Evolutionary conservation across 208 protist species (phyloP).

Genomic region (Acanthamoeba royreba): DNA sequence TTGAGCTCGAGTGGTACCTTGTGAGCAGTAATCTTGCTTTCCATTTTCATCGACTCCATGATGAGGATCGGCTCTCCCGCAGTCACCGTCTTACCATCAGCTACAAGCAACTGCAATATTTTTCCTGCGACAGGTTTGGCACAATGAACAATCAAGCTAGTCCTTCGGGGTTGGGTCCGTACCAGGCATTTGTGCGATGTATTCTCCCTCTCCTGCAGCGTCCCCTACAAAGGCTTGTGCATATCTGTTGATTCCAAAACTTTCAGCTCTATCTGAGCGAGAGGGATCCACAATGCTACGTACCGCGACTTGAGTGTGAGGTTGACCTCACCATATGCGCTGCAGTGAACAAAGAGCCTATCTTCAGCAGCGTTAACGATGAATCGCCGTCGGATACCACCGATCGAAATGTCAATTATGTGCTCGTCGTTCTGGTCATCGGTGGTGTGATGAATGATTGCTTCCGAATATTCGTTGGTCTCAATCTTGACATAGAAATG

Average conservation of each 20-base stretch:
- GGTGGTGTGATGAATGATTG: too few species aligned
- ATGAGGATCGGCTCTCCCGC: slow-evolving; percentile 85
- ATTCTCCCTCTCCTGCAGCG: not conserved
- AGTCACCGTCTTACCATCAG: slow-evolving; percentile 81
- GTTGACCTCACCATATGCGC: not conserved
- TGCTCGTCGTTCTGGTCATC: not conserved
- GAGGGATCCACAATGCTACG: not conserved
- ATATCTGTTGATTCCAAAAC: too few species aligned
- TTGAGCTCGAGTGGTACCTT: not conserved
- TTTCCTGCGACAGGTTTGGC: slow-evolving; percentile 94
- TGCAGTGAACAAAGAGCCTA: not conserved
- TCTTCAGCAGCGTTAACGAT: not conserved
- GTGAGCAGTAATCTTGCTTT: slow-evolving; percentile 52
- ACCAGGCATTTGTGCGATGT: not conserved
- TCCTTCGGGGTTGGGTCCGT: too few species aligned
- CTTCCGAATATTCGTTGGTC: too few species aligned
- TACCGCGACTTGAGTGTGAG: not conserved
- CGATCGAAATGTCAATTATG: not conserved
- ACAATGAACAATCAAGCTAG: too few species aligned
- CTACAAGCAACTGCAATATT: slow-evolving; percentile 85
- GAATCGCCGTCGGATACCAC: not conserved
- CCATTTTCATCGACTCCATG: slow-evolving; percentile 96
- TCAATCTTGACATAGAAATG: not conserved
- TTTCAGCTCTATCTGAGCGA: not conserved
- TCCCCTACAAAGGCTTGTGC: not conserved